These are phyloP conservation scores for Thermoascus crustaceus DNA, from an alignment of 2,329 filamentous ascomycete species.

Conservation along the genomic window DNA sequence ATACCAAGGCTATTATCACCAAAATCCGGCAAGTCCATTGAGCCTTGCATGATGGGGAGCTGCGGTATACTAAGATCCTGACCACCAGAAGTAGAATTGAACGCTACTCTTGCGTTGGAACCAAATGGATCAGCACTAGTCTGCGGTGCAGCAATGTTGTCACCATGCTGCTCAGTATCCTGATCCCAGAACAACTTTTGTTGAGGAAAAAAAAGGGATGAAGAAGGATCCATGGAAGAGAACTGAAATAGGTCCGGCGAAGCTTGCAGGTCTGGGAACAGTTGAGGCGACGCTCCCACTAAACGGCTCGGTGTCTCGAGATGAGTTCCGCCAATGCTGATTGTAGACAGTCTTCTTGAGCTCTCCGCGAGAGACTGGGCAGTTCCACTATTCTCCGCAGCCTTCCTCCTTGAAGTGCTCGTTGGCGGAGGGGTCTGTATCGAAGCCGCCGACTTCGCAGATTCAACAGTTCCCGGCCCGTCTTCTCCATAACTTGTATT, in stretches of 20 bases:
- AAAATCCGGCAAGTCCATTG: slow-evolving; percentile 27
- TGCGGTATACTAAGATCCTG: slow-evolving; percentile 24
- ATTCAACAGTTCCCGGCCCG: slow-evolving; percentile 25
- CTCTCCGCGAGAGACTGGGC: slow-evolving; percentile 6
- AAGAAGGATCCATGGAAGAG: slow-evolving; percentile 43
- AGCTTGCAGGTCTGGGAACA: slow-evolving; percentile 48
- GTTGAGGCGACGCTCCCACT: slow-evolving; percentile 37
- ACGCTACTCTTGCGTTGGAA: slow-evolving; percentile 10
- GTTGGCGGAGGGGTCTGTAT: slow-evolving; percentile 58
- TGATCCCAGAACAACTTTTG: slow-evolving; percentile 44
- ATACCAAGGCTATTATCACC: slow-evolving; percentile 19
- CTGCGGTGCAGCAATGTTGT: slow-evolving; percentile 12
- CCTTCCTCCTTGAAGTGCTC: slow-evolving; percentile 45
- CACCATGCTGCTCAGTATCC: slow-evolving; percentile 21
- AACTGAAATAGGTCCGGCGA: slow-evolving; percentile 51
- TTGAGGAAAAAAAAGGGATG: slow-evolving; percentile 51
- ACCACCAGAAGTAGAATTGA: slow-evolving; percentile 12
- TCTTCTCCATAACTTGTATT: slow-evolving; percentile 20
- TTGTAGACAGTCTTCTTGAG: slow-evolving; percentile 14
- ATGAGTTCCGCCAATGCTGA: slow-evolving; percentile 20
- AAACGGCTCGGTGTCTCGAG: slow-evolving; percentile 40
- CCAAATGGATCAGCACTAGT: slow-evolving; percentile 16
- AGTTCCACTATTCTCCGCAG: slow-evolving; percentile 21
- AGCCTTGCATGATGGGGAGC: slow-evolving; percentile 27
- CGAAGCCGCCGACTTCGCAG: slow-evolving; percentile 35